Conservation (phyloP, 805 yeast species). For the Candida tallmaniae region DNA sequence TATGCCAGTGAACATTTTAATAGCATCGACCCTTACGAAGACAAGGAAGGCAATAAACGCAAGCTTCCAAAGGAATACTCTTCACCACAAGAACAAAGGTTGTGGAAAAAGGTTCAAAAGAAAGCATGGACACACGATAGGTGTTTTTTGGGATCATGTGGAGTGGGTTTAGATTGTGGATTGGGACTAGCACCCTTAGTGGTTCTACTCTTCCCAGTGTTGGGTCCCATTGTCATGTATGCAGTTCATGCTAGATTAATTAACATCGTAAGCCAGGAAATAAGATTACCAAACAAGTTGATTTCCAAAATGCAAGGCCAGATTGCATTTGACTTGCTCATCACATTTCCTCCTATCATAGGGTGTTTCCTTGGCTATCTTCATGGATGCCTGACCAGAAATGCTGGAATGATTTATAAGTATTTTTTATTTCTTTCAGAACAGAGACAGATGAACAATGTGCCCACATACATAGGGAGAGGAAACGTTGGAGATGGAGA, state of each 20-base stretch:
- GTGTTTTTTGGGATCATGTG: constrained; percentile 74
- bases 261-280: constrained; percentile 50
- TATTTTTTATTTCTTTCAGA: constrained; percentile 17
- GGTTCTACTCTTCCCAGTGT: constrained; percentile 60
- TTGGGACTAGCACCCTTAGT: constrained; percentile 74
- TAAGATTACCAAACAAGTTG: constrained; percentile 53
- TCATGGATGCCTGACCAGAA: constrained; percentile 82
- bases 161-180: constrained; percentile 63
- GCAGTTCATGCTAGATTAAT: constrained; percentile 69
- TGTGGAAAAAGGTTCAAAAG: constrained; percentile 69
- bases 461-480: constrained; percentile 18
- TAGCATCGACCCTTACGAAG: constrained; percentile 63
- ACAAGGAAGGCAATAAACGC: constrained; percentile 55
- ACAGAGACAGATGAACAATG: constrained; percentile 15
- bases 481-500: constrained; percentile 10
- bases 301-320: constrained; percentile 73
- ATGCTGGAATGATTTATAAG: constrained; percentile 72
- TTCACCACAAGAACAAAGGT: constrained; percentile 50
- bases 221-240: constrained; percentile 86
- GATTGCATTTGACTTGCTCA: constrained; percentile 65
- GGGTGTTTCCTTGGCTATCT: constrained; percentile 80
- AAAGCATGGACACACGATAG: constrained; percentile 87
- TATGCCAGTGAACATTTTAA: constrained; percentile 62
- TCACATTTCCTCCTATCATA: constrained; percentile 74
- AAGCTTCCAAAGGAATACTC: constrained; percentile 53